phyloP scores from a whole-genome alignment of 106 monocot genomes.

The Dendrobium catenatum region DNA sequence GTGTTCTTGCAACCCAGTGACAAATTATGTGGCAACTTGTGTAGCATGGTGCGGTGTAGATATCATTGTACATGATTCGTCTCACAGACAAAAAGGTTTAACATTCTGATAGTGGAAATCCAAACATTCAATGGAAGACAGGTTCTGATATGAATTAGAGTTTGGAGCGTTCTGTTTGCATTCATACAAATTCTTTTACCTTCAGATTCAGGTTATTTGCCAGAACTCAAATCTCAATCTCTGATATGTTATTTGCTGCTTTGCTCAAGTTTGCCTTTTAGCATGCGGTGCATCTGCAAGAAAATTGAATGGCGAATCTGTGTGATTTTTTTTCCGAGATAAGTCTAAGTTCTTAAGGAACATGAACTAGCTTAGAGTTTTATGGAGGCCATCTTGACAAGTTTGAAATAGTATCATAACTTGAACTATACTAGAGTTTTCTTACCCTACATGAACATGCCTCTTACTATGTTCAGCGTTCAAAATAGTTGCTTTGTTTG shows the following conservation, averaged over 20 bases:
- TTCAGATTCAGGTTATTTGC: not conserved
- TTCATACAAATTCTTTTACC: not conserved
- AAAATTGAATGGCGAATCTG: too few species aligned
- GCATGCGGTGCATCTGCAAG: too few species aligned
- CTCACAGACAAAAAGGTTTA: too few species aligned
- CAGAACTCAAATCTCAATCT: not conserved
- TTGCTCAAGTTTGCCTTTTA: not conserved
- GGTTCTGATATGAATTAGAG: not conserved
- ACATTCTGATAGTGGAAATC: not conserved
- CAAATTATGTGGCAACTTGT: too few species aligned
- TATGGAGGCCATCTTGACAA: not conserved
- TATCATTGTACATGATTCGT: too few species aligned
- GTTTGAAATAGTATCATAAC: not conserved
- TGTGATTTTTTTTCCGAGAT: too few species aligned
- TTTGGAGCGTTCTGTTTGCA: not conserved
- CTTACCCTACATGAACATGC: not conserved
- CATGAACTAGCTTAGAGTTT: not conserved
- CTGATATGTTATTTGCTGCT: not conserved
- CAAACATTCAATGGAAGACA: not conserved
- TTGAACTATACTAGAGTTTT: too few species aligned
- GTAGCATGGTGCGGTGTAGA: too few species aligned
- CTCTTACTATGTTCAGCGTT: not conserved
- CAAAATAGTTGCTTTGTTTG: not conserved
- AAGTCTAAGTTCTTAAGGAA: not conserved
- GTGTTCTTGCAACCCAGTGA: too few species aligned